Conservation (phyloP, 2,329 filamentous ascomycete genomes). For the Hysterium pulicare region DNA sequence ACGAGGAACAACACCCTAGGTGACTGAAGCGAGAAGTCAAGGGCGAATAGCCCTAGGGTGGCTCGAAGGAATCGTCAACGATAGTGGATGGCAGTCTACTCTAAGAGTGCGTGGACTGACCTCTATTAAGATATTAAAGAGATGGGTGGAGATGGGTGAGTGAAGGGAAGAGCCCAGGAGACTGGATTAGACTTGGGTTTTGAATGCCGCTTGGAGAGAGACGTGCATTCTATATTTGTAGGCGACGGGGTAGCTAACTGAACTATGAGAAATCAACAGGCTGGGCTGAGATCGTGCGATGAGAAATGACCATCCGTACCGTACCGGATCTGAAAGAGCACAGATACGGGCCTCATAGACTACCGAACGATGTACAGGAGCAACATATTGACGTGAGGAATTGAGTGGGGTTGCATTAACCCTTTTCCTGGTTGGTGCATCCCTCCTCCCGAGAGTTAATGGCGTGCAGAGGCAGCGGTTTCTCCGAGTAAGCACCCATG, state of each 20-base stretch:
- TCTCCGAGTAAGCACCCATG: slow-evolving; percentile 35
- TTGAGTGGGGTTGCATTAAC: slow-evolving; percentile 33
- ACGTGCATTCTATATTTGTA: slow-evolving; percentile 37
- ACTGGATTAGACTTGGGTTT: slow-evolving; percentile 23
- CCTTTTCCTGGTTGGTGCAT: slow-evolving; percentile 31
- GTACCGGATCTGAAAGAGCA: slow-evolving; percentile 38
- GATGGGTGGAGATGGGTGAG: slow-evolving; percentile 5
- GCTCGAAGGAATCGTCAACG: slow-evolving; percentile 8
- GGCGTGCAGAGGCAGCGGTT: slow-evolving; percentile 32
- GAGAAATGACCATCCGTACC: slow-evolving; percentile 32
- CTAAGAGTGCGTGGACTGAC: slow-evolving; percentile 1
- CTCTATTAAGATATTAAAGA: slow-evolving; percentile 9
- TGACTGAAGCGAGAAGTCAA: no score
- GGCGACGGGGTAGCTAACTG: slow-evolving; percentile 17
- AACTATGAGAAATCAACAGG: slow-evolving; percentile 23
- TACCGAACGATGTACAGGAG: slow-evolving; percentile 40
- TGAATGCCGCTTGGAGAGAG: slow-evolving; percentile 19
- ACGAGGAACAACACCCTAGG: neutral
- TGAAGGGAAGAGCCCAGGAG: slow-evolving; percentile 18
- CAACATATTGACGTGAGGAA: slow-evolving; percentile 40
- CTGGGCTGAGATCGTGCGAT: slow-evolving; percentile 34
- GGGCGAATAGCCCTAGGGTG: neutral
- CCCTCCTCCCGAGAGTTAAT: slow-evolving; percentile 33
- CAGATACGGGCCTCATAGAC: slow-evolving; percentile 35
- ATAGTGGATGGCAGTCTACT: slow-evolving; percentile 8